These are phyloP conservation scores for Penium margaritaceum DNA, from an alignment of 139 green algal species.

Conservation along the genomic window DNA sequence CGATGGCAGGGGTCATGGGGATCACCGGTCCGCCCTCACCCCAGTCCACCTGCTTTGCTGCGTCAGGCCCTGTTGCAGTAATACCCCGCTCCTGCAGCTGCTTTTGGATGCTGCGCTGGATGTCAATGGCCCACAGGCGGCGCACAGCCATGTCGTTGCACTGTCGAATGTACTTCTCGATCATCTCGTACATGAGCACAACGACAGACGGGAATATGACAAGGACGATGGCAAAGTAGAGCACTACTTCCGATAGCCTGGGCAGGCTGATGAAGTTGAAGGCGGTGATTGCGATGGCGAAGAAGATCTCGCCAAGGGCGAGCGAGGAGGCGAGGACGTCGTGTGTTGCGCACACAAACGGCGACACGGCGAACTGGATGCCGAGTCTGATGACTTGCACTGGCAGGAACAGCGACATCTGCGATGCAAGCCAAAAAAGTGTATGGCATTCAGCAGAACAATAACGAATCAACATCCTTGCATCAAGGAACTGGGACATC, in stretches of 20 bases:
- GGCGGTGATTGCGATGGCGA: background rate
- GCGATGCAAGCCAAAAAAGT: too few relatives aligned
- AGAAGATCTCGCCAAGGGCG: background rate
- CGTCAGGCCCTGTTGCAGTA: too few relatives aligned
- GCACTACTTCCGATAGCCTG: background rate
- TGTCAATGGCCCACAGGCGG: background rate
- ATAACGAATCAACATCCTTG: too few relatives aligned
- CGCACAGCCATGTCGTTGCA: background rate
- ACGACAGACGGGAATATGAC: background rate
- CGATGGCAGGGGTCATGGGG: too few relatives aligned
- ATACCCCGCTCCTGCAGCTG: too few relatives aligned
- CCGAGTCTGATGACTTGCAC: background rate
- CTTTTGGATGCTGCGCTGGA: background rate
- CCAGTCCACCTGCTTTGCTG: too few relatives aligned
- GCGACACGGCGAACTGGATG: slow-evolving; percentile 3
- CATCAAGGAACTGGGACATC: too few relatives aligned
- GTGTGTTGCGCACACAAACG: background rate
- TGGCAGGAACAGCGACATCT: background rate
- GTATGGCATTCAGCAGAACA: too few relatives aligned
- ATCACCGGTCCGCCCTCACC: too few relatives aligned
- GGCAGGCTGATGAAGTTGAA: background rate
- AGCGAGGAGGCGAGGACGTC: background rate
- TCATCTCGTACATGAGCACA: background rate
- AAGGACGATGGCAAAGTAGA: background rate
- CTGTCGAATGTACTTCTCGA: background rate